phyloP scores from a whole-genome alignment of 495 filamentous ascomycete species.

The Saxophila tyrrhenica region DNA sequence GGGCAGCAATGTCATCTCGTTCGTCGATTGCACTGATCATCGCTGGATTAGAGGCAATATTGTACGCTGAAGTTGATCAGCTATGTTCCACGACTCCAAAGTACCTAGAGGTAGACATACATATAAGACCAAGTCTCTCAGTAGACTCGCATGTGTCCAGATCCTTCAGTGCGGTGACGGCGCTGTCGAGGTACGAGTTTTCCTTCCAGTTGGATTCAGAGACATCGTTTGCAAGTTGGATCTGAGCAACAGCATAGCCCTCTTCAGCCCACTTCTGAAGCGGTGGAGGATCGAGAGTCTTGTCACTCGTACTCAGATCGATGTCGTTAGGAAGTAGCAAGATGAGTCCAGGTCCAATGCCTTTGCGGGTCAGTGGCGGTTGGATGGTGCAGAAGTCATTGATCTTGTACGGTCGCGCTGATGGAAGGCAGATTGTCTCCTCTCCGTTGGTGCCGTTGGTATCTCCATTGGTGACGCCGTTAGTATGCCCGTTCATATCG shows the following conservation, averaged over 20 bases:
- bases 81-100: too few species aligned
- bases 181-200: constrained; percentile 11
- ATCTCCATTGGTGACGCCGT: background rate
- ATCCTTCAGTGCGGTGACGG: constrained; percentile 19
- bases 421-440: background rate
- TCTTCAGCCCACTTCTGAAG: constrained; percentile 51
- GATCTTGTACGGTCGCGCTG: constrained; percentile 1
- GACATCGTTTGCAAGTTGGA: constrained; percentile 17
- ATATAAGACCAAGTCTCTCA: constrained; percentile 28
- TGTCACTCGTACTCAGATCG: constrained; percentile 10
- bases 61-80: background rate
- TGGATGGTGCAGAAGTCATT: constrained; percentile 28
- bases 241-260: constrained; percentile 41
- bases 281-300: constrained; percentile 32
- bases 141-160: constrained; percentile 23
- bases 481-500: background rate
- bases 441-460: constrained; percentile 1
- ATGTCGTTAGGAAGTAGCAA: constrained; percentile 25
- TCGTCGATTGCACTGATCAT: constrained; percentile 12
- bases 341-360: constrained; percentile 44
- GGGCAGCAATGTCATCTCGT: constrained; percentile 24
- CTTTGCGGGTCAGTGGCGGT: constrained; percentile 45
- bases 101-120: too few species aligned
- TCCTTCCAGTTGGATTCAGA: background rate
- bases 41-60: background rate